Evolutionary conservation across 139 green algal genomes (phyloP).

Genomic region (Edaphochlamys debaryana): DNA sequence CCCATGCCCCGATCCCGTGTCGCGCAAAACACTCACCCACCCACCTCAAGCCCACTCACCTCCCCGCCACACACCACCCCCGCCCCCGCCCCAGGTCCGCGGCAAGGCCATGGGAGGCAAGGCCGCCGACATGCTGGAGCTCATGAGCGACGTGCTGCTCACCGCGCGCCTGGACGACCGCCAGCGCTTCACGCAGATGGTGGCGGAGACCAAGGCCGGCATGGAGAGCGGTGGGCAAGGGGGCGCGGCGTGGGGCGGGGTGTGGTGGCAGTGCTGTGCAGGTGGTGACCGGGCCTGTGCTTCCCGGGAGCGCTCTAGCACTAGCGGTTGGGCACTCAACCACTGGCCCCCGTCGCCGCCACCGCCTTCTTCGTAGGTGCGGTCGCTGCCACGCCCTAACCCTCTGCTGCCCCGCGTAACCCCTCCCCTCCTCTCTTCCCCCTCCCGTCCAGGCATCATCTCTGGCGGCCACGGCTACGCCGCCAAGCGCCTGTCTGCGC

Average conservation of each 20-base stretch:
- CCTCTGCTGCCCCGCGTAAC: too few relatives aligned
- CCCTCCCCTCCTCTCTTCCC: too few relatives aligned
- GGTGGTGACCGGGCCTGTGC: too few relatives aligned
- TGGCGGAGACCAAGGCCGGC: slow-evolving; percentile 90
- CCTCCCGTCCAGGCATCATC: slow-evolving; percentile 73
- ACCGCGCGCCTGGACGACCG: slow-evolving; percentile 88
- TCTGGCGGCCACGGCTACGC: slow-evolving; percentile 88
- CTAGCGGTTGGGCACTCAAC: too few relatives aligned
- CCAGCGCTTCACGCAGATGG: slow-evolving; percentile 97
- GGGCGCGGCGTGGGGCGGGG: background rate
- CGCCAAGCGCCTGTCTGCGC: slow-evolving; percentile 84
- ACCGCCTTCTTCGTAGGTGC: too few relatives aligned
- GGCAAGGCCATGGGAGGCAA: slow-evolving; percentile 96
- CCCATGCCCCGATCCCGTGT: too few relatives aligned
- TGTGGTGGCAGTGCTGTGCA: background rate
- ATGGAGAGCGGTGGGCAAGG: slow-evolving; percentile 77
- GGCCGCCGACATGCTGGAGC: slow-evolving; percentile 86
- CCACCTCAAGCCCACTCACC: too few relatives aligned
- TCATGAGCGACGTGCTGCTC: slow-evolving; percentile 88
- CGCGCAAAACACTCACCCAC: too few relatives aligned
- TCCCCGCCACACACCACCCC: background rate
- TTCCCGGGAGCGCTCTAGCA: too few relatives aligned
- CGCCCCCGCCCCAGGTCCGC: slow-evolving; percentile 53
- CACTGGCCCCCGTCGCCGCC: too few relatives aligned
- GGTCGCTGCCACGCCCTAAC: too few relatives aligned